Conservation (phyloP, 2,329 filamentous ascomycete genomes). For the Aulographum hederae region DNA sequence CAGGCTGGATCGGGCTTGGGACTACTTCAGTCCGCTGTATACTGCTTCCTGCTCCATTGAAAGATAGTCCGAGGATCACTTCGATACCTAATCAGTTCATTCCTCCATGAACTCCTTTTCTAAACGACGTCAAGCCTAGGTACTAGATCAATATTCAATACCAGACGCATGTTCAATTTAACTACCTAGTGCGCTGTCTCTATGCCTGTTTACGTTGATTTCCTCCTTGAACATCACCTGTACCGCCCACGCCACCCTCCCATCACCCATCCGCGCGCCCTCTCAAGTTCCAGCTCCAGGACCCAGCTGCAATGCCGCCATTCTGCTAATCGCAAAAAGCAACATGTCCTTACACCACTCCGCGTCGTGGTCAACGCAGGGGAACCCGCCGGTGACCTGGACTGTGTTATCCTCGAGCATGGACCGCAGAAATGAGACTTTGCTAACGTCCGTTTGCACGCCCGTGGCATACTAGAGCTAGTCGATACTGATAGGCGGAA, state of each 20-base stretch:
- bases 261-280: constrained; percentile 53
- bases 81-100: too few species aligned
- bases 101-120: too few species aligned
- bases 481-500: constrained; percentile 38
- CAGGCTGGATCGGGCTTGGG: too few species aligned
- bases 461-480: constrained; percentile 66
- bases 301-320: constrained; percentile 50
- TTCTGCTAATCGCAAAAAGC: constrained; percentile 49
- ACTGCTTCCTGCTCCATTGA: too few species aligned
- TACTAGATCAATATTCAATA: too few species aligned
- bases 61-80: too few species aligned
- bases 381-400: constrained; percentile 43
- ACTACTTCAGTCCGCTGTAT: too few species aligned
- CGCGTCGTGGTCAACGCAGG: constrained; percentile 57
- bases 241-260: constrained; percentile 54
- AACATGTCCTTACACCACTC: constrained; percentile 60
- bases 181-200: too few species aligned
- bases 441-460: constrained; percentile 41
- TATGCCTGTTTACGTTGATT: too few species aligned
- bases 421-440: constrained; percentile 40
- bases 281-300: constrained; percentile 58
- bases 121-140: too few species aligned
- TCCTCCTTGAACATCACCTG: constrained; percentile 33
- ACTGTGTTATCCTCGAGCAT: constrained; percentile 44
- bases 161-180: too few species aligned